phyloP scores from a whole-genome alignment of 805 yeast species.

The Yarrowia keelungensis region DNA sequence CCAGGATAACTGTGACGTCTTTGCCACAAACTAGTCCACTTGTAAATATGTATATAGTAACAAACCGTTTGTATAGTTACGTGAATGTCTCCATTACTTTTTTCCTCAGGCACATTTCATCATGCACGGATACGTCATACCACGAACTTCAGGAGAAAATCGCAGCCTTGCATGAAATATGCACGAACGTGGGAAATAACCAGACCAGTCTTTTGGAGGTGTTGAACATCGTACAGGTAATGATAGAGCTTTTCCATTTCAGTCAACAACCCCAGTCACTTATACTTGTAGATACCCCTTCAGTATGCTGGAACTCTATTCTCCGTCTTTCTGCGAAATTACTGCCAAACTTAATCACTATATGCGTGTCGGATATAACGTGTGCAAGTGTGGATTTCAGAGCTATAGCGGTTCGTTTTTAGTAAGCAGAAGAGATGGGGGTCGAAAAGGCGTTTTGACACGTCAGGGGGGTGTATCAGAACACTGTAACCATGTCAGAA shows the following conservation, averaged over 20 bases:
- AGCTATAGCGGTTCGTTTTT: background rate
- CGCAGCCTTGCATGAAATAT: conserved; percentile 1
- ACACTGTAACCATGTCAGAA: background rate
- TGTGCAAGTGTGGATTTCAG: background rate
- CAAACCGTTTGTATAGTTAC: background rate
- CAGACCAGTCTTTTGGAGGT: background rate
- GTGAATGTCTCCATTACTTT: background rate
- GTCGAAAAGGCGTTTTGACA: too few species aligned
- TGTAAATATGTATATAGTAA: conserved; percentile 27
- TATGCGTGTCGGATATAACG: conserved; percentile 21
- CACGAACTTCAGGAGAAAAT: background rate
- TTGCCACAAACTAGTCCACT: background rate
- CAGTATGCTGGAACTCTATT: background rate
- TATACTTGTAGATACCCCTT: background rate
- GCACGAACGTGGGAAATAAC: background rate
- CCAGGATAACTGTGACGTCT: conserved; percentile 18
- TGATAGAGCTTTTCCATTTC: too few species aligned
- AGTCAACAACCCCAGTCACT: background rate
- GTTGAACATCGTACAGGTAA: too few species aligned
- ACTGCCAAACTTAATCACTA: conserved; percentile 7
- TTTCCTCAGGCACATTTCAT: background rate
- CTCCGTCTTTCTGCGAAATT: too few species aligned
- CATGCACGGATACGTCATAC: conserved; percentile 24
- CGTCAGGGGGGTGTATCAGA: too few species aligned
- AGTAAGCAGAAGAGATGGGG: too few species aligned